Evolutionary conservation across 441 rosid species (phyloP).

Genomic region (Arabidopsis hybrid): DNA sequence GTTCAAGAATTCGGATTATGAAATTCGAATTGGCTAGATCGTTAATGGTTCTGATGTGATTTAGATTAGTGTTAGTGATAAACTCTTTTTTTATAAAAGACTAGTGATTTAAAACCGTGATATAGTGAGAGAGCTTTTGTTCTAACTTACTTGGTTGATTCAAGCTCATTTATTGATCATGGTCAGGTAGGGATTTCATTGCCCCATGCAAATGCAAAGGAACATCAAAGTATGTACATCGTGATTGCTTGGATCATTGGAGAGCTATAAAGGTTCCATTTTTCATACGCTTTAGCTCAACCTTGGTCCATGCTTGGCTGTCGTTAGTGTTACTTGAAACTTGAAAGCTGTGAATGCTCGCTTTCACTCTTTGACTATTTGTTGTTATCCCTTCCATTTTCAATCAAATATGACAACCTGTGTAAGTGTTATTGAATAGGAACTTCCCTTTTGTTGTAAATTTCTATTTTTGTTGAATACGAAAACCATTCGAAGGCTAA

Average conservation of each 20-base stretch:
- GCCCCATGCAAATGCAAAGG: slow-evolving; percentile 99
- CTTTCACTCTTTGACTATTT: not conserved
- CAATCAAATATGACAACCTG: not conserved
- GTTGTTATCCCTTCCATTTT: not conserved
- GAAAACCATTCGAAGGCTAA: not conserved
- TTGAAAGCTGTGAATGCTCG: not conserved
- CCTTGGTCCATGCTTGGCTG: not conserved
- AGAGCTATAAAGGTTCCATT: slow-evolving; percentile 81
- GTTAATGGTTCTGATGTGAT: slow-evolving; percentile 16
- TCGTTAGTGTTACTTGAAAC: not conserved
- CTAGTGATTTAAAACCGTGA: not conserved
- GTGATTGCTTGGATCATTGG: slow-evolving; percentile 99
- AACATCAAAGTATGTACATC: slow-evolving; percentile 95
- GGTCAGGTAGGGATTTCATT: slow-evolving; percentile 96
- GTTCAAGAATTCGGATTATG: not conserved
- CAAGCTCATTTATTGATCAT: slow-evolving; percentile 31
- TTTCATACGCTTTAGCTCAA: not conserved
- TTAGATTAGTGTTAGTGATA: slow-evolving; percentile 19
- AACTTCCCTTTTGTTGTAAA: not conserved
- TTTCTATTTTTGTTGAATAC: not conserved
- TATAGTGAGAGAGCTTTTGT: slow-evolving; percentile 3
- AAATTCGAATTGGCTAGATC: slow-evolving; percentile 6
- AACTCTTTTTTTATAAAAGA: not conserved
- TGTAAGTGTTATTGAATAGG: not conserved
- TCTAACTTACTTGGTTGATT: slow-evolving; percentile 13